These are phyloP conservation scores for Shiraia sp. DNA, from an alignment of 2,329 filamentous ascomycete species.

Conservation along the genomic window DNA sequence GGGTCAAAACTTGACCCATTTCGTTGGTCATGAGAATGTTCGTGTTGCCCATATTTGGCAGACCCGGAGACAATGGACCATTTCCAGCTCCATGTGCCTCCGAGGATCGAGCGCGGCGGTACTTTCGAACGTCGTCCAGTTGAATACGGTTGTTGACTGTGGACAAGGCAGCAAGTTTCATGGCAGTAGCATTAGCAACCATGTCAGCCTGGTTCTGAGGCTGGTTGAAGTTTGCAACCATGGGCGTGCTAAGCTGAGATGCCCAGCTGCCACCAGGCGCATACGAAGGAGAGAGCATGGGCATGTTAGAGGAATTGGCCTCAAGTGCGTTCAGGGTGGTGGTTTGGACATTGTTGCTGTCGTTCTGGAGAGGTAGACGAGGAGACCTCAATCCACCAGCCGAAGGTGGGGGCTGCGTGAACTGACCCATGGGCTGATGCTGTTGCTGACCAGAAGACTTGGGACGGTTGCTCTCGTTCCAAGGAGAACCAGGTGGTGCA, in stretches of 20 bases:
- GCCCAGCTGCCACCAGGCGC: conserved; percentile 91
- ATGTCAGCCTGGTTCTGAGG: conserved; percentile 82
- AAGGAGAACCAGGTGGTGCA: conserved; percentile 74
- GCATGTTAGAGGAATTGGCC: conserved; percentile 70
- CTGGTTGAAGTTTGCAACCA: conserved; percentile 80
- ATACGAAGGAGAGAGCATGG: conserved; percentile 78
- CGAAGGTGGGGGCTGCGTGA: conserved; percentile 74
- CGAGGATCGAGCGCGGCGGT: conserved; percentile 86
- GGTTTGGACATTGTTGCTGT: conserved; percentile 73
- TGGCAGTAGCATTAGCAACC: conserved; percentile 97
- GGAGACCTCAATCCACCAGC: conserved; percentile 80
- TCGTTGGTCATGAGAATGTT: conserved; percentile 96
- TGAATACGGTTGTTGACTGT: conserved; percentile 99
- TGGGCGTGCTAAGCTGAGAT: conserved; percentile 96
- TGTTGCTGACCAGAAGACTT: conserved; percentile 76
- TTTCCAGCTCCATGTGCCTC: conserved; percentile 69
- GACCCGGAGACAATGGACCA: conserved; percentile 67
- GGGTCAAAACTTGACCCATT: conserved; percentile 80
- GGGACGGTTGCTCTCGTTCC: conserved; percentile 69
- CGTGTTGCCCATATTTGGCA: conserved; percentile 64
- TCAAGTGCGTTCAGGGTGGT: conserved; percentile 79
- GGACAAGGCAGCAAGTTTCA: conserved; percentile 96
- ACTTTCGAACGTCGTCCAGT: conserved; percentile 94
- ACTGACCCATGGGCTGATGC: conserved; percentile 83
- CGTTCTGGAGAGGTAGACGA: conserved; percentile 67